Evolutionary conservation across 176 grass and related monocot genomes (phyloP).

Genomic region (Oropetium thomaeum): DNA sequence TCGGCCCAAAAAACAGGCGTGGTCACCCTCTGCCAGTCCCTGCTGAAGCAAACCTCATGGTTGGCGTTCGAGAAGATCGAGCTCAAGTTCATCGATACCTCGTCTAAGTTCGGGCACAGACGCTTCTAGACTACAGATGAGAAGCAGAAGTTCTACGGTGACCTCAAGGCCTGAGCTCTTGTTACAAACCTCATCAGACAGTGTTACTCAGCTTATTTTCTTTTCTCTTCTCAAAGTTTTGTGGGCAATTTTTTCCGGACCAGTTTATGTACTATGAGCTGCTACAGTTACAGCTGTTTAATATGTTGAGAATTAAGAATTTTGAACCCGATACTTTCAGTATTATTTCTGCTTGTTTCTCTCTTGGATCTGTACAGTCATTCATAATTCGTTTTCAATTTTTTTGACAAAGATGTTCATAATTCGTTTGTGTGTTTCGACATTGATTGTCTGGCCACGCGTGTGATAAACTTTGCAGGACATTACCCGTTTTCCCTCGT

Average conservation of each 20-base stretch:
- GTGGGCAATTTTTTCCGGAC: slow-evolving; percentile 28
- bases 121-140: slow-evolving; percentile 95
- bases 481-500: background rate
- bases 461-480: too few species aligned
- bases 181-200: background rate
- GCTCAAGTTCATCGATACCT: slow-evolving; percentile 94
- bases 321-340: background rate
- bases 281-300: background rate
- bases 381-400: too few species aligned
- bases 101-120: slow-evolving; percentile 91
- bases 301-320: slow-evolving; percentile 19
- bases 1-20: slow-evolving; percentile 96
- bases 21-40: slow-evolving; percentile 81
- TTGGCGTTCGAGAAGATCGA: slow-evolving; percentile 91
- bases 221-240: slow-evolving; percentile 16
- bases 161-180: slow-evolving; percentile 40
- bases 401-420: too few species aligned
- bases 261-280: slow-evolving; percentile 20
- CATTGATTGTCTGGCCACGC: too few species aligned
- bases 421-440: background rate
- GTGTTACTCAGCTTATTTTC: background rate
- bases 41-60: slow-evolving; percentile 86
- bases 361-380: background rate
- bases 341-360: background rate
- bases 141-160: slow-evolving; percentile 81